Evolutionary conservation across 352 stramenopile species (phyloP).

Genomic region (Phytophthora crassamura): DNA sequence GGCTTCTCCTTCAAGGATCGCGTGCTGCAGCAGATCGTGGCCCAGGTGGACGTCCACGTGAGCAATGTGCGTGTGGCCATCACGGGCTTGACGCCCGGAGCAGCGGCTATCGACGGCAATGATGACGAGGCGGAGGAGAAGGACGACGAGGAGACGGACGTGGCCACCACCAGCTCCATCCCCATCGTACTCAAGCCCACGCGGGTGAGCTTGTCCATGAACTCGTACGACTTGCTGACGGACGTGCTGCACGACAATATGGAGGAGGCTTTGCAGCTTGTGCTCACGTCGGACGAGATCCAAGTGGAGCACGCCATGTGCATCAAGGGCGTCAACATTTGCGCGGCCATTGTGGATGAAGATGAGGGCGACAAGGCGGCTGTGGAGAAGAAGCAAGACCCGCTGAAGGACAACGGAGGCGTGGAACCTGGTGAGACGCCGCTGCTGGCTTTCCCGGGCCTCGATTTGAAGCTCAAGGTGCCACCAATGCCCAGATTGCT

Average conservation of each 20-base stretch:
- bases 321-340: conserved; percentile 58
- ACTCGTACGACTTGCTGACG: conserved; percentile 49
- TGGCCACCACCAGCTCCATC: conserved; percentile 33
- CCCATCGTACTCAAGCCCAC: conserved; percentile 39
- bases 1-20: conserved; percentile 68
- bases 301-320: conserved; percentile 53
- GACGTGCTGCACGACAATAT: conserved; percentile 53
- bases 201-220: conserved; percentile 40
- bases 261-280: conserved; percentile 53
- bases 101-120: conserved; percentile 31
- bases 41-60: conserved; percentile 65
- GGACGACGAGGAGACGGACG: conserved; percentile 28
- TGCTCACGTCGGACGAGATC: conserved; percentile 60
- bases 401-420: conserved; percentile 33
- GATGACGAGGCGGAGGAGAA: conserved; percentile 38
- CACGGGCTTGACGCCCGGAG: conserved; percentile 34
- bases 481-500: conserved; percentile 63
- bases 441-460: conserved; percentile 46
- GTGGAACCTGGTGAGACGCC: conserved; percentile 34
- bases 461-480: conserved; percentile 59
- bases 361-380: conserved; percentile 18
- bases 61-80: conserved; percentile 49
- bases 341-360: conserved; percentile 39
- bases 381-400: conserved; percentile 32
- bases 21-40: conserved; percentile 64